phyloP scores from a whole-genome alignment of 805 yeast species.

The Starmerella geochares region DNA sequence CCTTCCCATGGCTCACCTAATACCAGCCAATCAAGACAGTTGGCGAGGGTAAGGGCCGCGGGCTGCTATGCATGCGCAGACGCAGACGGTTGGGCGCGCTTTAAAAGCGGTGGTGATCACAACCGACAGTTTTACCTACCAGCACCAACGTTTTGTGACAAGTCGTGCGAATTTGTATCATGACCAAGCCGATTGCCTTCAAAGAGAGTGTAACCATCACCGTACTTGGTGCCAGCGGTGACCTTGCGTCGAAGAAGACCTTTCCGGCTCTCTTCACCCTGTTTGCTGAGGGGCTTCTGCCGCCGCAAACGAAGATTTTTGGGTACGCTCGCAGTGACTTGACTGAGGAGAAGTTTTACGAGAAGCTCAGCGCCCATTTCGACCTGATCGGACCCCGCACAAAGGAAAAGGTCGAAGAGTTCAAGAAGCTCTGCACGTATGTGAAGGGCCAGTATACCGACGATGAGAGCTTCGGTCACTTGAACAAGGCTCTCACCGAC shows the following conservation, averaged over 20 bases:
- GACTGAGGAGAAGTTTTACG: slow-evolving; percentile 53
- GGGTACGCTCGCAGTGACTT: slow-evolving; percentile 89
- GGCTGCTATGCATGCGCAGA: slow-evolving; percentile 3
- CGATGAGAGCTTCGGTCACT: slow-evolving; percentile 56
- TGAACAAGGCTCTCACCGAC: slow-evolving; percentile 46
- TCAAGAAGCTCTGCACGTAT: slow-evolving; percentile 57
- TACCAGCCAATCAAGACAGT: slow-evolving; percentile 1
- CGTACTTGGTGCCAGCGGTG: slow-evolving; percentile 29
- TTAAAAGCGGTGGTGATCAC: slow-evolving; percentile 4
- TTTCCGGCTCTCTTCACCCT: slow-evolving; percentile 39
- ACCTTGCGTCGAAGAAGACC: slow-evolving; percentile 34
- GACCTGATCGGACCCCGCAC: slow-evolving; percentile 40
- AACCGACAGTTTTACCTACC: background rate
- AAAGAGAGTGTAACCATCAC: slow-evolving; percentile 24
- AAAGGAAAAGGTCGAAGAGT: slow-evolving; percentile 42
- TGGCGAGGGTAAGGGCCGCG: slow-evolving; percentile 2
- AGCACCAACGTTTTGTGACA: background rate
- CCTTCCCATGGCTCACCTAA: background rate
- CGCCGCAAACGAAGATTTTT: slow-evolving; percentile 57
- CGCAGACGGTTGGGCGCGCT: slow-evolving; percentile 8
- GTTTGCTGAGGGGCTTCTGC: slow-evolving; percentile 62
- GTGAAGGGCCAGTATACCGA: slow-evolving; percentile 71
- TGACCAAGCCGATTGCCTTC: slow-evolving; percentile 8
- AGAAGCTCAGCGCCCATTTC: slow-evolving; percentile 56
- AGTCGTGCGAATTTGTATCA: background rate